phyloP scores from a whole-genome alignment of 2,329 filamentous ascomycete species.

The Botrytis galanthina region DNA sequence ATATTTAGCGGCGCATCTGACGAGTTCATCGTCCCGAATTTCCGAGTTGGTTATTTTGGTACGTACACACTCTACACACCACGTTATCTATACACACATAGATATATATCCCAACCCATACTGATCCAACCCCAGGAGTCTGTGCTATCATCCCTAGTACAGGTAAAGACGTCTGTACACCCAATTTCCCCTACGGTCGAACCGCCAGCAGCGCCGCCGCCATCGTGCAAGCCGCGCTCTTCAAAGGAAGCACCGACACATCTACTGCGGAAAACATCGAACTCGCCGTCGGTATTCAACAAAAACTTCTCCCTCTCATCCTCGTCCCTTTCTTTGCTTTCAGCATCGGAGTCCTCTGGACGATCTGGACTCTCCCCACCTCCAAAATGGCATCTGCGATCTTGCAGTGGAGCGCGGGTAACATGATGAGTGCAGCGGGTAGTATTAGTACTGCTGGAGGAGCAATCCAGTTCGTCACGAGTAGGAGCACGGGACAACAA shows the following conservation, averaged over 20 bases:
- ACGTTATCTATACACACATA: neutral
- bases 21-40: constrained; percentile 12
- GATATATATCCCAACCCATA: neutral
- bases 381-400: neutral
- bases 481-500: neutral
- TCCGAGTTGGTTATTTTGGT: constrained; percentile 14
- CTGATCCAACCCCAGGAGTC: neutral
- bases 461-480: constrained; percentile 1
- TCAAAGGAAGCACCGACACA: neutral
- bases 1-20: constrained; percentile 3
- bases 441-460: neutral
- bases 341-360: neutral
- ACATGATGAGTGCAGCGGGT: neutral
- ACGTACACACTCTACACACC: neutral
- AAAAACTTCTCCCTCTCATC: neutral
- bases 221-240: neutral
- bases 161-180: neutral
- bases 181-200: neutral
- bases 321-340: constrained; percentile 10
- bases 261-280: neutral
- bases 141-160: constrained; percentile 5
- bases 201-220: neutral
- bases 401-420: constrained; percentile 1
- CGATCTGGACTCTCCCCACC: neutral
- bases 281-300: constrained; percentile 7